A percentile compares a stretch with the other conserved stretches of the same genome.
Conservation (phyloP, 495 filamentous ascomycete species). For the Penicillium salamii region DNA sequence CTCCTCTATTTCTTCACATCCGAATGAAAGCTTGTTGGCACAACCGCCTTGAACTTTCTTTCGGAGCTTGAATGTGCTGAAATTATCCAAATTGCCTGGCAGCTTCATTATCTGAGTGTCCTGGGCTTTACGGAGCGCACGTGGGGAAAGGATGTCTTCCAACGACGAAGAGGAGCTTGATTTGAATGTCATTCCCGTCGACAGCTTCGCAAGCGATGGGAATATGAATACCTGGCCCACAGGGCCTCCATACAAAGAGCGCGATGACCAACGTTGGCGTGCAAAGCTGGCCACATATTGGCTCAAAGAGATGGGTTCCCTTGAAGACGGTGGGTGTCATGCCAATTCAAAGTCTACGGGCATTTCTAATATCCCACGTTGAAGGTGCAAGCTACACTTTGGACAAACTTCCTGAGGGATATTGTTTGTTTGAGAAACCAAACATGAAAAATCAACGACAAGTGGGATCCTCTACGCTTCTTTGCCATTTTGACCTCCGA, state of each 20-base stretch:
- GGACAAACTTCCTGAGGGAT: slow-evolving; percentile 54
- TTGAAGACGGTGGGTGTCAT: slow-evolving; percentile 30
- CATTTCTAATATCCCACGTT: not conserved
- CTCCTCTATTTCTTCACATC: not conserved
- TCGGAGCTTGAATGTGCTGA: not conserved
- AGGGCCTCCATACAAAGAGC: slow-evolving; percentile 5
- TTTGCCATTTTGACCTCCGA: not conserved
- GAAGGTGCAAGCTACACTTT: slow-evolving; percentile 49
- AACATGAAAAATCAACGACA: slow-evolving; percentile 33
- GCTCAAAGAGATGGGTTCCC: slow-evolving; percentile 31
- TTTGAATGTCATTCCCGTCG: slow-evolving; percentile 29
- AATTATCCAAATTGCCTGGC: not conserved
- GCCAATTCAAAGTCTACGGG: no score
- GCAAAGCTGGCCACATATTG: slow-evolving; percentile 35
- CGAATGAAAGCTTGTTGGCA: no score
- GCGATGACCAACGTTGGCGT: slow-evolving; percentile 26
- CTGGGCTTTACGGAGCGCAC: not conserved
- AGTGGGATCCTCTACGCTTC: slow-evolving; percentile 24
- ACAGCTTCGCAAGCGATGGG: slow-evolving; percentile 34
- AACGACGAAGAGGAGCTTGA: slow-evolving; percentile 18
- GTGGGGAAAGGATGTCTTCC: slow-evolving; percentile 4
- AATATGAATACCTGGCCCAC: slow-evolving; percentile 30
- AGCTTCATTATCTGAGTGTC: not conserved
- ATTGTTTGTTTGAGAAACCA: slow-evolving; percentile 45
- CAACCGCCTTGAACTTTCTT: not conserved